A percentile compares a stretch with the other conserved stretches of the same genome.
These are phyloP conservation scores for Pyrus betulifolia DNA, from an alignment of 306 rosid genomes.

Conservation along the genomic window DNA sequence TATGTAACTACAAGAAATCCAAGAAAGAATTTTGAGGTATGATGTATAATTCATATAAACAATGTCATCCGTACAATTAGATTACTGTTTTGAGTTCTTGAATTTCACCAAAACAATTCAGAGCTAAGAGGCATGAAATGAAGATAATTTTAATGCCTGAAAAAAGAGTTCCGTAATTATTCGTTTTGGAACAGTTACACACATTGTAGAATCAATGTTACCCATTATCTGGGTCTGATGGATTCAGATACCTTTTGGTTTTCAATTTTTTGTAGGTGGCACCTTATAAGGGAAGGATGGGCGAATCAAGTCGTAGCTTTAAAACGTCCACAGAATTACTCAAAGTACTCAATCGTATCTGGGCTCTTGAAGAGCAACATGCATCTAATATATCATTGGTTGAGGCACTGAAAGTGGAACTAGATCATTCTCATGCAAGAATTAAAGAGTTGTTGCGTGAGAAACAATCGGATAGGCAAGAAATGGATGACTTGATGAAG, in stretches of 20 bases:
- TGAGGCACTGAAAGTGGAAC: slow-evolving; percentile 50
- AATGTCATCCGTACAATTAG: not conserved
- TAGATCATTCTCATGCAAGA: slow-evolving; percentile 29
- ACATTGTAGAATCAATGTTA: not conserved
- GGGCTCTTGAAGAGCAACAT: slow-evolving; percentile 69
- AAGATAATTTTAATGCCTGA: not conserved
- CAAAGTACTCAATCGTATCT: slow-evolving; percentile 53
- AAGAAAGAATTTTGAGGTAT: not conserved
- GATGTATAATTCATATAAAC: not conserved
- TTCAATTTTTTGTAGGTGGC: slow-evolving; percentile 28
- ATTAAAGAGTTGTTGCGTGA: slow-evolving; percentile 44
- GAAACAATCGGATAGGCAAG: slow-evolving; percentile 37
- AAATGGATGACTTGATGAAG: slow-evolving; percentile 38
- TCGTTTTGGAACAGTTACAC: not conserved
- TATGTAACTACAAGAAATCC: not conserved
- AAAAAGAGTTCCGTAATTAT: not conserved
- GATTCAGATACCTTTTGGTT: slow-evolving; percentile 14
- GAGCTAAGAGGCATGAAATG: not conserved
- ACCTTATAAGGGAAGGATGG: slow-evolving; percentile 33
- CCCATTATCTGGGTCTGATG: not conserved
- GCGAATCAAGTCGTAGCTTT: slow-evolving; percentile 27
- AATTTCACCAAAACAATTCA: not conserved
- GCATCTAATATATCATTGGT: slow-evolving; percentile 38
- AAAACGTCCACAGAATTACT: slow-evolving; percentile 50
- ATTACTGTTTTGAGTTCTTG: not conserved